phyloP scores from a whole-genome alignment of 2,329 filamentous ascomycete species.

The Exophiala mesophila region DNA sequence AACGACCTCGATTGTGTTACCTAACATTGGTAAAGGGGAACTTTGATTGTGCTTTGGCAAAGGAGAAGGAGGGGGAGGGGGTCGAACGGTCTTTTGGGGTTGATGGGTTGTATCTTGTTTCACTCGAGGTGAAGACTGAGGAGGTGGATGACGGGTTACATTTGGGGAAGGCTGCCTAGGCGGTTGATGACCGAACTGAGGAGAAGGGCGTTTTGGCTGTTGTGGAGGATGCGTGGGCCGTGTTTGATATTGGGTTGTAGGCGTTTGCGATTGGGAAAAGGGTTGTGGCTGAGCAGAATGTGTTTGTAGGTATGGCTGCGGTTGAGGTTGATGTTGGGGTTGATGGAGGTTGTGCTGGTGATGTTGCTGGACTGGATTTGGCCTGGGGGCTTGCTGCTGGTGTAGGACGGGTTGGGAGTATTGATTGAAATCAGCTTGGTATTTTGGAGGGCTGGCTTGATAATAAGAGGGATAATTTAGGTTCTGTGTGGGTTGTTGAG shows the following conservation, averaged over 20 bases:
- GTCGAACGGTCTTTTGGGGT: slow-evolving; percentile 27
- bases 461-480: slow-evolving; percentile 29
- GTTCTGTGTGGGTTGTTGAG: slow-evolving; percentile 33
- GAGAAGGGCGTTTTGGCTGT: no score
- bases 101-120: slow-evolving; percentile 30
- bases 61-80: slow-evolving; percentile 1
- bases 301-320: slow-evolving; percentile 5
- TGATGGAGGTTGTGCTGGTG: no score
- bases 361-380: background rate
- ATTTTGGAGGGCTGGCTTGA: slow-evolving; percentile 31
- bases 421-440: slow-evolving; percentile 3
- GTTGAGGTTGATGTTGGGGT: background rate
- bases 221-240: background rate
- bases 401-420: slow-evolving; percentile 6
- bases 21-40: background rate
- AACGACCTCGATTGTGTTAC: slow-evolving; percentile 1
- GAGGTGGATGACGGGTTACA: background rate
- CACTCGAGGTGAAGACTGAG: slow-evolving; percentile 29
- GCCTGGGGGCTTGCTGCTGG: background rate
- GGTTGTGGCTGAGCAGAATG: slow-evolving; percentile 2
- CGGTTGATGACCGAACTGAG: background rate
- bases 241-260: background rate
- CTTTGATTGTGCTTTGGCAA: background rate
- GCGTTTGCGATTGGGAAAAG: no score
- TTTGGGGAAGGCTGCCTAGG: background rate